These are phyloP conservation scores for Pulveroboletus sp. DNA, from an alignment of 768 basidiomycete species.

Conservation along the genomic window DNA sequence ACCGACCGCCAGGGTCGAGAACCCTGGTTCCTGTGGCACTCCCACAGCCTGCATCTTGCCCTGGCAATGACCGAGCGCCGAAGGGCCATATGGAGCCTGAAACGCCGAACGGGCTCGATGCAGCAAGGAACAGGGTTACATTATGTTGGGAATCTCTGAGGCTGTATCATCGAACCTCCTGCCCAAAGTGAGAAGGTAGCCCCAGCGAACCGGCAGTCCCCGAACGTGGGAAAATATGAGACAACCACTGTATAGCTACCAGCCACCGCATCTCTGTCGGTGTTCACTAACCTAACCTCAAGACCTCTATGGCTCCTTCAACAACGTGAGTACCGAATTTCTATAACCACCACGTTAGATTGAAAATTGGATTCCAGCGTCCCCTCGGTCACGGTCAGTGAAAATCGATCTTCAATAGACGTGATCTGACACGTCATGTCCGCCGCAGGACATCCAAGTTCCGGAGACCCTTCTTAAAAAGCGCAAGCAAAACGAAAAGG, in stretches of 20 bases:
- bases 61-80: background rate
- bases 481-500: conserved; percentile 96
- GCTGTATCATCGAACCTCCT: no score
- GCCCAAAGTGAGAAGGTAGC: no score
- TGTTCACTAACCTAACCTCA: conserved; percentile 34
- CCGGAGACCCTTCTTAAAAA: conserved; percentile 99
- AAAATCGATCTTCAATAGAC: background rate
- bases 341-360: background rate
- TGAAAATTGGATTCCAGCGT: conserved; percentile 30
- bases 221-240: conserved; percentile 23
- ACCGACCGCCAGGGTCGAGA: background rate
- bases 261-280: conserved; percentile 30
- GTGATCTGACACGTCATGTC: conserved; percentile 9
- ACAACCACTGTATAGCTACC: conserved; percentile 34
- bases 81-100: no score
- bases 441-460: conserved; percentile 80
- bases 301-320: conserved; percentile 44
- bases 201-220: background rate
- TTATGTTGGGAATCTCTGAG: no score
- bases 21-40: conserved; percentile 8
- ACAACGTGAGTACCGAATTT: conserved; percentile 43
- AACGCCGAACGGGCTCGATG: no score
- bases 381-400: conserved; percentile 44
- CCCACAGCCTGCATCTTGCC: background rate
- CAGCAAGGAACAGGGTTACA: no score